These are phyloP conservation scores for Intubia oerlemansii DNA, from an alignment of 2,329 filamentous ascomycete species.

Conservation along the genomic window DNA sequence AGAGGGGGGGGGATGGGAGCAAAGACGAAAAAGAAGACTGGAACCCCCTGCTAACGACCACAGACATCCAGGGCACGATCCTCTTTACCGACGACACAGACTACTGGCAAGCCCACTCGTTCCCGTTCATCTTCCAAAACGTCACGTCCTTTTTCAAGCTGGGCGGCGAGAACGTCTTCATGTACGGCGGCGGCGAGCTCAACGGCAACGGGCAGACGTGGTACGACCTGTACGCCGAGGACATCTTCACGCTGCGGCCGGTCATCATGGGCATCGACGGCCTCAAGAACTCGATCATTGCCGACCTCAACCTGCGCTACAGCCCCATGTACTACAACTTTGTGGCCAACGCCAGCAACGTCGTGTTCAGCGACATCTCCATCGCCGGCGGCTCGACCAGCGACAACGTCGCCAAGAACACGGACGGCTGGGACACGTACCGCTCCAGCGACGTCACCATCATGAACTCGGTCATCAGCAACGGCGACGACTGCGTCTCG, in stretches of 20 bases:
- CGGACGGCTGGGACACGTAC: conserved; percentile 40
- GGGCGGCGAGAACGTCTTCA: conserved; percentile 42
- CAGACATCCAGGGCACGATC: conserved; percentile 17
- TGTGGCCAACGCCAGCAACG: conserved; percentile 36
- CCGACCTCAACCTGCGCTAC: conserved; percentile 34
- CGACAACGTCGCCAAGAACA: conserved; percentile 38
- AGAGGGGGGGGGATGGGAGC: too few relatives aligned
- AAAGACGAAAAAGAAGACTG: conserved; percentile 10
- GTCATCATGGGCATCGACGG: conserved; percentile 39
- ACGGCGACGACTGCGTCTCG: conserved; percentile 43
- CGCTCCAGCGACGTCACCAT: conserved; percentile 38
- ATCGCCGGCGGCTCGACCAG: conserved; percentile 32
- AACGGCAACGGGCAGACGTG: conserved; percentile 43
- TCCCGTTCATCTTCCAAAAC: conserved; percentile 42
- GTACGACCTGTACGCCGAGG: conserved; percentile 38
- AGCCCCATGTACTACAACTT: conserved; percentile 36
- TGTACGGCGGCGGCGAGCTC: conserved; percentile 32
- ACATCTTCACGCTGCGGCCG: conserved; percentile 36
- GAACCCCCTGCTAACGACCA: too few relatives aligned
- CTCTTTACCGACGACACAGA: conserved; percentile 42
- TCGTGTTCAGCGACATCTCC: conserved; percentile 38
- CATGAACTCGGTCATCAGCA: conserved; percentile 40
- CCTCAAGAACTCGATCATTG: conserved; percentile 30
- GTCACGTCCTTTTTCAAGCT: conserved; percentile 45
- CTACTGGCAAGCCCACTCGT: conserved; percentile 44